Base-by-base conservation (phyloP, 441 rosid genomes). In the Jatropha podagrica region DNA sequence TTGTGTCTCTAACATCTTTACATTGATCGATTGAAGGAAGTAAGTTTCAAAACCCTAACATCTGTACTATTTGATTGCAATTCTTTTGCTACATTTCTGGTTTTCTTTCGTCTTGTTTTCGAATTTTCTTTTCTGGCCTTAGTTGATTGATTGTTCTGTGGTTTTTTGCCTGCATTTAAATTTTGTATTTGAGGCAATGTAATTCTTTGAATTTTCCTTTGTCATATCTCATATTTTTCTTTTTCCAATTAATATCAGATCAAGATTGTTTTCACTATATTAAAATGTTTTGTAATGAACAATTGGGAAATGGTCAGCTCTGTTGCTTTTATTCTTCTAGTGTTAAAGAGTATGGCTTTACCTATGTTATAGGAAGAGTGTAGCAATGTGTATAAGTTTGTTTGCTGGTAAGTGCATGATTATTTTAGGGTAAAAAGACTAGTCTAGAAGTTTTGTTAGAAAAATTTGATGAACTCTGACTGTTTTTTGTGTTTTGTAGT, bases 11-110 rank as follows among this genome's bases (percentile, higher is more conserved):
- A 15, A 4, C 1, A 1, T 46, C n/a, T 27, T 8, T 52, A 7
- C 51, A 61, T 77, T 74, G 54, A 59, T 32, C 58, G 44, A 68
- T 56, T 4, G 18, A 52, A 65, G 55, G 74, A 27, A 17, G 82
- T 67, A 55, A 71, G 76, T 32, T 56, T 52, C 71, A 17, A 23
- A 79, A 61, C 66, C 65, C 69, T 52, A 20, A 15, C 2, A 15
- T 17, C 11, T 72, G 18, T 12, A 46, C 0, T 26, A 13, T 13
- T 68, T 26, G 4, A 68, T 26, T 48, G 15, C 58, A 23, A 44
- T 20, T 66, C 0, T 7, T 4, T 17, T 52, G 0, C 9, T 52
- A 2, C 23, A 15, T 58, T 71, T 20, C 12, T 26, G 4, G 3
- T 72, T 26, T 7, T 42, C 8, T 41, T 59, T 17, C 37, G 12